A percentile compares a stretch with the other conserved stretches of the same genome.
phyloP scores from a whole-genome alignment of 176 grass and related monocot genomes.

The Themeda triandra region DNA sequence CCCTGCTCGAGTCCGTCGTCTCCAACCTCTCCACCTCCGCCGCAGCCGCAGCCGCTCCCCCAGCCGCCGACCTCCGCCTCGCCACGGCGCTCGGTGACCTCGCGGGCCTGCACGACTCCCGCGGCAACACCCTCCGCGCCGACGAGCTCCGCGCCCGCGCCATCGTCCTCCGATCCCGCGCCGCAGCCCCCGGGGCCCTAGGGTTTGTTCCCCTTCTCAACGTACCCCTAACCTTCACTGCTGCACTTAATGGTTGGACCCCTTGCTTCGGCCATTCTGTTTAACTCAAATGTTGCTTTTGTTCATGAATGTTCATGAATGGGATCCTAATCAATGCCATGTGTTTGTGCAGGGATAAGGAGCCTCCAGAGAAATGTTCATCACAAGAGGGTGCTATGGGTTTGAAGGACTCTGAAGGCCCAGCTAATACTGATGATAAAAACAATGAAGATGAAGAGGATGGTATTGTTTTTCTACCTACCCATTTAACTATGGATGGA shows the following conservation, averaged over 20 bases:
- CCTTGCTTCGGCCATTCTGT: neutral
- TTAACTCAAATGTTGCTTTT: neutral
- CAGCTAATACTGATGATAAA: slow-evolving; percentile 1
- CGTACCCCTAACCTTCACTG: neutral
- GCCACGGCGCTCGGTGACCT: slow-evolving; percentile 75
- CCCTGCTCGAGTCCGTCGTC: slow-evolving; percentile 64
- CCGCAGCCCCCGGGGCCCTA: slow-evolving; percentile 16
- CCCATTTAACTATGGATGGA: neutral
- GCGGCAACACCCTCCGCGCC: slow-evolving; percentile 58
- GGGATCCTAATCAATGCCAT: neutral
- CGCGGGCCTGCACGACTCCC: slow-evolving; percentile 60
- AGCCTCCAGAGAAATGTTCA: neutral
- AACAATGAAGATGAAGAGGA: slow-evolving; percentile 46
- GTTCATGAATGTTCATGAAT: neutral
- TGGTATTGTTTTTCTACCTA: slow-evolving; percentile 34
- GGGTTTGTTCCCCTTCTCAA: slow-evolving; percentile 29
- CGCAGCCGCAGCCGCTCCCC: neutral
- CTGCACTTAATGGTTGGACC: neutral
- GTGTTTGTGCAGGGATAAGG: slow-evolving; percentile 32
- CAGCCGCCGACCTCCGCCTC: slow-evolving; percentile 43
- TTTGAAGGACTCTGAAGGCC: slow-evolving; percentile 25
- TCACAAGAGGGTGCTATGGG: slow-evolving; percentile 19
- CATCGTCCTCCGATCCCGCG: slow-evolving; percentile 46
- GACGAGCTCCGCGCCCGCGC: slow-evolving; percentile 73
- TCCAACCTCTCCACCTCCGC: slow-evolving; percentile 29